These are phyloP conservation scores for Breynia disticha DNA, from an alignment of 441 rosid genomes.

Conservation along the genomic window DNA sequence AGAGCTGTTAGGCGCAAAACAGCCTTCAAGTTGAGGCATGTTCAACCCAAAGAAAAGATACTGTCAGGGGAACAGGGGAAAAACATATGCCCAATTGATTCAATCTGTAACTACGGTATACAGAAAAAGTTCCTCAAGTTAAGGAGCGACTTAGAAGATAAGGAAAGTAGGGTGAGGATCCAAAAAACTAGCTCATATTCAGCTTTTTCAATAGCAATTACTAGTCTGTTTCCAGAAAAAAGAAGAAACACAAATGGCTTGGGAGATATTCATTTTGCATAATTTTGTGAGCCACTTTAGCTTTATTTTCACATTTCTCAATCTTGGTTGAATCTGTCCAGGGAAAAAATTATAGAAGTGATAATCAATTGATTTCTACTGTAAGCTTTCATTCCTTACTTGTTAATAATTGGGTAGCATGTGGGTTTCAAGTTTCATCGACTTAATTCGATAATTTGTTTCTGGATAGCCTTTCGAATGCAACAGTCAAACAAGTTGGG, in stretches of 20 bases:
- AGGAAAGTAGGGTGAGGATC: constrained; percentile 31
- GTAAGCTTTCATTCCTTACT: constrained; percentile 3
- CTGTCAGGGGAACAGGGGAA: constrained; percentile 19
- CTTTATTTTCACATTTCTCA: not conserved
- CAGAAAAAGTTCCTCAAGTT: constrained; percentile 20
- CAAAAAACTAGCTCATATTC: constrained; percentile 1
- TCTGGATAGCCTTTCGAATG: constrained; percentile 25
- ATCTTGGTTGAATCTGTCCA: not conserved
- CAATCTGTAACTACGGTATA: constrained; percentile 12
- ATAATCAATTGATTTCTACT: not conserved
- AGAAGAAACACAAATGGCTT: no score
- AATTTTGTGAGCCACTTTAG: no score
- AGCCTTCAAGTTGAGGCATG: constrained; percentile 16
- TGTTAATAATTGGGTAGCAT: not conserved
- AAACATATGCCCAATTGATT: constrained; percentile 9
- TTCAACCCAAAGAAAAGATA: constrained; percentile 19
- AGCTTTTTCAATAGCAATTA: not conserved
- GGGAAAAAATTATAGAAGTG: constrained; percentile 8
- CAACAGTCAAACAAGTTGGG: constrained; percentile 48
- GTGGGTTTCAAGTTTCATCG: constrained; percentile 4
- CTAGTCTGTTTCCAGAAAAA: no score
- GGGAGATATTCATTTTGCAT: no score
- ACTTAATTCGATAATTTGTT: not conserved
- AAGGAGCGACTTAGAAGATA: constrained; percentile 31
- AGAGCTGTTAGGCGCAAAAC: constrained; percentile 47